Percentiles rank a stretch among this genome's conserved stretches.
These are phyloP conservation scores for Shiraia bambusicola DNA, from an alignment of 2,329 filamentous ascomycete species.

Conservation along the genomic window DNA sequence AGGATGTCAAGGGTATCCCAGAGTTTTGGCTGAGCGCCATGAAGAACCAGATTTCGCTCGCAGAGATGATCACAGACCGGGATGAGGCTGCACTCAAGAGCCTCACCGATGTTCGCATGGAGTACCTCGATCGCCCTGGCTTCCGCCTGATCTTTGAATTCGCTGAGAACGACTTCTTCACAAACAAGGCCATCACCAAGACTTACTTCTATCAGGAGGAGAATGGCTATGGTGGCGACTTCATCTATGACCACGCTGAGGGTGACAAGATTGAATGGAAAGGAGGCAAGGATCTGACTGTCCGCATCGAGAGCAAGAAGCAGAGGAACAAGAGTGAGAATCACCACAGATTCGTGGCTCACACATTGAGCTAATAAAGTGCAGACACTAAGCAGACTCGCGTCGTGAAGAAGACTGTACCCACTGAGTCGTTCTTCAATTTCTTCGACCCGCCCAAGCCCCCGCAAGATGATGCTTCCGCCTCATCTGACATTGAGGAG, in stretches of 20 bases:
- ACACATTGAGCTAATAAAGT: slow-evolving; percentile 15
- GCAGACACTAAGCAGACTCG: slow-evolving; percentile 98
- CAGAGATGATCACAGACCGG: slow-evolving; percentile 97
- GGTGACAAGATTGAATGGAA: slow-evolving; percentile 99
- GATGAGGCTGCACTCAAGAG: slow-evolving; percentile 92
- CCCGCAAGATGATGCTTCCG: slow-evolving; percentile 75
- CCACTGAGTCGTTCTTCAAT: slow-evolving; percentile 96
- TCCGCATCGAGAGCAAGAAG: slow-evolving; percentile 97
- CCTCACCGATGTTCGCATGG: slow-evolving; percentile 93
- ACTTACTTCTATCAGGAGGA: slow-evolving; percentile 99
- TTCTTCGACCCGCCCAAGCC: slow-evolving; percentile 94
- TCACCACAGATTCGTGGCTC: background rate
- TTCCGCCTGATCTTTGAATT: slow-evolving; percentile 99
- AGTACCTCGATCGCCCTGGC: slow-evolving; percentile 96
- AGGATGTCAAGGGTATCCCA: slow-evolving; percentile 76
- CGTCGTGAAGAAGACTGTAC: slow-evolving; percentile 98
- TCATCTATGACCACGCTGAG: slow-evolving; percentile 99
- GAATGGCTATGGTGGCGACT: slow-evolving; percentile 97
- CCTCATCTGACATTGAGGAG: slow-evolving; percentile 90
- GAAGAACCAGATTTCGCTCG: slow-evolving; percentile 98
- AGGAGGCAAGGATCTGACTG: slow-evolving; percentile 85
- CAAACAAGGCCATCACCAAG: slow-evolving; percentile 95
- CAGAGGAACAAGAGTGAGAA: slow-evolving; percentile 96
- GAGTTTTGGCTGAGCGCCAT: slow-evolving; percentile 99
- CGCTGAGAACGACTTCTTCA: slow-evolving; percentile 91